Evolutionary conservation across 2,329 filamentous ascomycete genomes (phyloP), one percentile per base, ranked within the genome.

Genomic region (Colletotrichum euphorbiae): DNA sequence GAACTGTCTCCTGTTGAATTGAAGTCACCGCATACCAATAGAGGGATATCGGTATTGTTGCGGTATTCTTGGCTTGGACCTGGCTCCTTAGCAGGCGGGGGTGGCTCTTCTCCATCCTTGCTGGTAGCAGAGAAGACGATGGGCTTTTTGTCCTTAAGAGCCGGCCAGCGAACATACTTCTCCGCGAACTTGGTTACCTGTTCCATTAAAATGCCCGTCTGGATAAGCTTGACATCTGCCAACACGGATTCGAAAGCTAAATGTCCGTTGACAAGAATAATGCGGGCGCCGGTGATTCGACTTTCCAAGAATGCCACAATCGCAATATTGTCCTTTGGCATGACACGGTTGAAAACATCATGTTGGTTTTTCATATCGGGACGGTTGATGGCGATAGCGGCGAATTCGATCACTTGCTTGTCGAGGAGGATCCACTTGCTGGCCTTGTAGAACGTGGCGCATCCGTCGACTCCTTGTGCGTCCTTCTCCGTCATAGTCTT

Each of bases 271-370:
- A 93, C 93, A 40, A 98, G 90, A 71, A 99, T 97, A 75, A 98
- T 83, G 64, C 96, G 90, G 13, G 93, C 90, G n/a, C 96, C 96
- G 0, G 95, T 98, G 69, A 88, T 83, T 42, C 95, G 89, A 75
- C 97, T 98, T 80, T 99, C 96, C 70, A 99, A 89, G 83, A 98
- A 97, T 63, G 92, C 90, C 54, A 97, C 89, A 54, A 97, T 91
- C 15, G 92, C 96, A 78, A 99, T 97, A 77, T 98, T 95, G 84
- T 99, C 96, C 81, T 96, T 93, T 69, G 95, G 94, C 96, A 98
- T 98, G 69, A 99, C 92, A 31, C 96, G 92, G 78, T 99, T 99
- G 86, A 97, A 98, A 65, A 98, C 95, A 75, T 99, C 96, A 76
- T 97, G 93, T 75, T 97, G 93, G 64, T 94, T 93, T 82, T 98